These are phyloP conservation scores for Teratosphaeria viscida DNA, from an alignment of 2,329 filamentous ascomycete species.

Conservation along the genomic window DNA sequence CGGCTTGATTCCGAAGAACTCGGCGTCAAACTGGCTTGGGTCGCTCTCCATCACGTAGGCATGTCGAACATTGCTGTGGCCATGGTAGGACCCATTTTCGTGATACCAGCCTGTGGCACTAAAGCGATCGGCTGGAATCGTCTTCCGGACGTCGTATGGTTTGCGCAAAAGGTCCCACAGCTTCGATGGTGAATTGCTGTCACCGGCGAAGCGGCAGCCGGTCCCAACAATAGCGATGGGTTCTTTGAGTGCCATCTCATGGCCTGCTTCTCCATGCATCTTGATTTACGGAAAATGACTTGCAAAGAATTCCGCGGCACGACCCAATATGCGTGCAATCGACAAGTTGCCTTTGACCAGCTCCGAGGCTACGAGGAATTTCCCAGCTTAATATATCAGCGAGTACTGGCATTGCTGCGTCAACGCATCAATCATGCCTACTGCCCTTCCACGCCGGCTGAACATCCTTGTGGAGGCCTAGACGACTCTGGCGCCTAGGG, in stretches of 20 bases:
- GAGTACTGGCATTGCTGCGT: too few relatives aligned
- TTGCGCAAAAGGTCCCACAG: slow-evolving; percentile 8
- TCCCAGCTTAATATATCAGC: too few relatives aligned
- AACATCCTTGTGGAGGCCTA: too few relatives aligned
- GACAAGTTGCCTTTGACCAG: too few relatives aligned
- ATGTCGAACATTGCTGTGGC: slow-evolving; percentile 18
- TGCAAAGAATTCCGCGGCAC: too few relatives aligned
- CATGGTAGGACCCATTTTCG: not conserved
- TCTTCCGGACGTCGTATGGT: not conserved
- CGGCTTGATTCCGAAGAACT: slow-evolving; percentile 32
- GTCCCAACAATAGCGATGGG: slow-evolving; percentile 15
- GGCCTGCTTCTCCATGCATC: too few relatives aligned
- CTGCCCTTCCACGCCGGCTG: too few relatives aligned
- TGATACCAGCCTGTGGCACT: not conserved
- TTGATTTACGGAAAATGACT: too few relatives aligned
- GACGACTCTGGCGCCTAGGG: too few relatives aligned
- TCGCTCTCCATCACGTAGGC: slow-evolving; percentile 31
- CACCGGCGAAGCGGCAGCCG: slow-evolving; percentile 10
- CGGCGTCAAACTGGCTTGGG: not conserved
- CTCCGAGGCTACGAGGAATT: too few relatives aligned
- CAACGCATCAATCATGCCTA: too few relatives aligned
- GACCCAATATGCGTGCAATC: too few relatives aligned
- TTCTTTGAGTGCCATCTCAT: not conserved
- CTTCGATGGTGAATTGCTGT: slow-evolving; percentile 5
- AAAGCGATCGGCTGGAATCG: not conserved